A percentile compares a stretch with the other conserved stretches of the same genome.
Conservation (phyloP, 768 basidiomycete species). For the Boletus sp. region DNA sequence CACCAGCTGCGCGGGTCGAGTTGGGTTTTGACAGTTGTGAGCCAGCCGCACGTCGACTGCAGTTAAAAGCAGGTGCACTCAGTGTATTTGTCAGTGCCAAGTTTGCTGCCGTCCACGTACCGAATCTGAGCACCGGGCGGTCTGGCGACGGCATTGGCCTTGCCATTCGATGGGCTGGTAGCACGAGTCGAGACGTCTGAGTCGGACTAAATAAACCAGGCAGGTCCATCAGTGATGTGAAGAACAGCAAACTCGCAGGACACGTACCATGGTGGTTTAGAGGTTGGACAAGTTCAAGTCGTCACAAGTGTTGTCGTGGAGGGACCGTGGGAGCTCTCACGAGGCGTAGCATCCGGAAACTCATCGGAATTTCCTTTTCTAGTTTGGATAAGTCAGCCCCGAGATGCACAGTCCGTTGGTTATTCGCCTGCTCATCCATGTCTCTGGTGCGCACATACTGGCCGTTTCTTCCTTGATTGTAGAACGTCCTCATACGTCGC, state of each 20-base stretch:
- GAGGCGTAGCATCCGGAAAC: background rate
- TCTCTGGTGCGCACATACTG: slow-evolving; percentile 22
- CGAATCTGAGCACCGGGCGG: slow-evolving; percentile 81
- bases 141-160: slow-evolving; percentile 54
- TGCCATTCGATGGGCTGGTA: slow-evolving; percentile 39
- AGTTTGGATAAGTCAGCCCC: background rate
- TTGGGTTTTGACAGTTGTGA: slow-evolving; percentile 71
- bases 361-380: slow-evolving; percentile 19
- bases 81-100: background rate
- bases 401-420: background rate
- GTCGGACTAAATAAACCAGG: slow-evolving; percentile 56
- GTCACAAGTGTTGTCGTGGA: slow-evolving; percentile 20
- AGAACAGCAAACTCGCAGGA: background rate
- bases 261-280: slow-evolving; percentile 35
- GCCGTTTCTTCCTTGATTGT: background rate
- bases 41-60: slow-evolving; percentile 71
- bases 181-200: slow-evolving; percentile 59
- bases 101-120: slow-evolving; percentile 39
- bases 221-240: background rate
- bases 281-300: slow-evolving; percentile 6
- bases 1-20: slow-evolving; percentile 86
- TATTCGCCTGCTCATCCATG: slow-evolving; percentile 6
- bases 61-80: background rate
- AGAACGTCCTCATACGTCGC: background rate
- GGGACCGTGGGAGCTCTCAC: slow-evolving; percentile 21